These are phyloP conservation scores for Schizopora paradoxa DNA, from an alignment of 1,284 basidiomycete genomes.

Conservation along the genomic window DNA sequence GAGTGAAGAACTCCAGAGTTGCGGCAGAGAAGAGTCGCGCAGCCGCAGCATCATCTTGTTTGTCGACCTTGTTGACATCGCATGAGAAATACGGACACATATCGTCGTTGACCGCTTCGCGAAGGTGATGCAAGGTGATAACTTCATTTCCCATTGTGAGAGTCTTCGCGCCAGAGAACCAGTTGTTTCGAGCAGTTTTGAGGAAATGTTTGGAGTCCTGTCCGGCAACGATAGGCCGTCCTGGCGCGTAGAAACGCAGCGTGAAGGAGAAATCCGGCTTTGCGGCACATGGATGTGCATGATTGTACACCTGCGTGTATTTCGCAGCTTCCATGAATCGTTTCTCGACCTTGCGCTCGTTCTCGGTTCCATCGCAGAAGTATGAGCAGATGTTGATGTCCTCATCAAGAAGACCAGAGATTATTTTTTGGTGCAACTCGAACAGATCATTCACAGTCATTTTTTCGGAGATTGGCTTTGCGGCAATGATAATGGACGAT, in stretches of 20 bases:
- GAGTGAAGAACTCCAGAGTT: constrained; percentile 22
- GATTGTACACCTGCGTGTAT: constrained; percentile 1
- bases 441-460: not conserved
- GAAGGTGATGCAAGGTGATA: constrained; percentile 22
- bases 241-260: constrained; percentile 11
- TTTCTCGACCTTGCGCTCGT: no score
- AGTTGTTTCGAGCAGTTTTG: constrained; percentile 32
- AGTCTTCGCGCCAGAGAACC: constrained; percentile 27
- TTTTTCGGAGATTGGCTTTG: constrained; percentile 16
- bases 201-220: constrained; percentile 33
- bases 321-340: no score
- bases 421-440: constrained; percentile 6
- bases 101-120: constrained; percentile 17
- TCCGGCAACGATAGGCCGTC: constrained; percentile 22
- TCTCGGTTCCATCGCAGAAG: constrained; percentile 27
- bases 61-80: constrained; percentile 34
- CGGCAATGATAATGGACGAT: constrained; percentile 22
- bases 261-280: not conserved
- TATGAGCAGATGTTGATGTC: constrained; percentile 25
- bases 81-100: constrained; percentile 27
- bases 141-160: constrained; percentile 25
- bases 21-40: constrained; percentile 29
- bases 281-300: constrained; percentile 14
- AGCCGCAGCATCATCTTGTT: constrained; percentile 40
- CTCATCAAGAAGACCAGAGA: constrained; percentile 20